Base-by-base conservation (phyloP, 805 yeast genomes). In the Schizosaccharomyces pombe region DNA sequence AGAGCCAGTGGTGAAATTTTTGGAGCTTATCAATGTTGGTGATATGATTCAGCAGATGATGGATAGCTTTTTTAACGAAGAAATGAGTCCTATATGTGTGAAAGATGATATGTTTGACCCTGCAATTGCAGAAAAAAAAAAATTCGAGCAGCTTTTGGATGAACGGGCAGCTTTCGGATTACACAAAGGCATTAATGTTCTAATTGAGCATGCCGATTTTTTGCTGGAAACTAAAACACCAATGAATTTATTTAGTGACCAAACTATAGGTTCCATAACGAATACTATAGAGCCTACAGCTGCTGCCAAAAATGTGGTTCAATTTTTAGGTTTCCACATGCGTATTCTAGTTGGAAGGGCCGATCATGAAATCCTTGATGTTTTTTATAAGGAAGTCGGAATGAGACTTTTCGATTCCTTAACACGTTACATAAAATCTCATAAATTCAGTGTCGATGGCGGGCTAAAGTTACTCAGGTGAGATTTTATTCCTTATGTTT, bases 301-400 rank as follows among this genome's bases (percentile, higher is more conserved):
- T 33, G 84, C 93, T 56, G 91, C 94, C 0, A 60, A 60, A 9
- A 55, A 52, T n/a, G 57, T 58, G 12, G 22, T 53, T 11, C 58
- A 59, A 32, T 59, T 56, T 33, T 52, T 59, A 12, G 58, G 55
- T 9, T 14, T 22, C 11, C 60, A 59, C 30, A 47, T 58, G 30
- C 56, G 56, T 32, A 52, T 59, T 56, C 68, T 89, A 47, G 77
- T 75, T 16, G 94, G 86, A 1, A 75, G 91, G 4, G 84, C 95
- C 0, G 97, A 89, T 55, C 84, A 81, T 62, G 75, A 85, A 0
- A 80, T 93, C 11, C 75, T 87, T 28, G 97, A 87, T 60, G 93
- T 89, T 0, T 91, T 86, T 63, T 91, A 87, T 61, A 94, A 87
- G 63, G 98, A 91, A 62, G 79, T 89, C 33, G 95, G 95, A 0